Percentiles rank a stretch among this genome's conserved stretches.
Evolutionary conservation across 2,329 filamentous ascomycete species (phyloP).

Genomic region (Apiospora saccharicola): DNA sequence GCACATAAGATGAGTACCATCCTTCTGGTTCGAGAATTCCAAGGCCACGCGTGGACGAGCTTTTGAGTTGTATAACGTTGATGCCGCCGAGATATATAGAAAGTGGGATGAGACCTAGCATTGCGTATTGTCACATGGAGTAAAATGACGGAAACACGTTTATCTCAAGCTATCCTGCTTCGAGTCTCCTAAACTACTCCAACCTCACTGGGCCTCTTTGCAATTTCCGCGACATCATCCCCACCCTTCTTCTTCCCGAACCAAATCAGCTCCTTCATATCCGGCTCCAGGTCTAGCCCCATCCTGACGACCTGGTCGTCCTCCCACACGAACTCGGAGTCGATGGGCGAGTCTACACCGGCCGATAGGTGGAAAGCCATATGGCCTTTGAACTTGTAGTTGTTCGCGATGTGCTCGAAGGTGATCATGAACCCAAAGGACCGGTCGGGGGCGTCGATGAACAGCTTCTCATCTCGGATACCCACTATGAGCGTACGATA

Average conservation of each 20-base stretch:
- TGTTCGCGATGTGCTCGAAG: constrained; percentile 33
- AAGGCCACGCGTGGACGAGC: too few relatives aligned
- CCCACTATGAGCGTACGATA: constrained; percentile 32
- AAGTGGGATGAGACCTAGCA: too few relatives aligned
- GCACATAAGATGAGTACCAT: too few relatives aligned
- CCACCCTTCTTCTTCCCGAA: not conserved
- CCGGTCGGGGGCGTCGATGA: constrained; percentile 35
- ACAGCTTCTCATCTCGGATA: constrained; percentile 34
- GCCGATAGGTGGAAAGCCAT: constrained; percentile 11
- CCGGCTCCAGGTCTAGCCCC: constrained; percentile 30
- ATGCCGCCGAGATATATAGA: too few relatives aligned
- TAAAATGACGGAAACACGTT: too few relatives aligned
- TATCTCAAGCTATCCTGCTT: not conserved
- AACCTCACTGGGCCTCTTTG: too few relatives aligned
- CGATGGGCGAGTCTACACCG: constrained; percentile 3
- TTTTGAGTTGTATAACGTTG: too few relatives aligned
- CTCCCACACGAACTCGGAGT: constrained; percentile 32
- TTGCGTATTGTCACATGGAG: too few relatives aligned
- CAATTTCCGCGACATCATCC: too few relatives aligned
- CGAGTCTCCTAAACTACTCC: not conserved
- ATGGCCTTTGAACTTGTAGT: constrained; percentile 31
- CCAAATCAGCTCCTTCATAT: not conserved
- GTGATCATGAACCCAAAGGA: constrained; percentile 30
- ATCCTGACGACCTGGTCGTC: constrained; percentile 31
- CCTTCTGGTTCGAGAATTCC: too few relatives aligned